Conservation (phyloP, 495 filamentous ascomycete species). For the Penicillium alfredii region DNA sequence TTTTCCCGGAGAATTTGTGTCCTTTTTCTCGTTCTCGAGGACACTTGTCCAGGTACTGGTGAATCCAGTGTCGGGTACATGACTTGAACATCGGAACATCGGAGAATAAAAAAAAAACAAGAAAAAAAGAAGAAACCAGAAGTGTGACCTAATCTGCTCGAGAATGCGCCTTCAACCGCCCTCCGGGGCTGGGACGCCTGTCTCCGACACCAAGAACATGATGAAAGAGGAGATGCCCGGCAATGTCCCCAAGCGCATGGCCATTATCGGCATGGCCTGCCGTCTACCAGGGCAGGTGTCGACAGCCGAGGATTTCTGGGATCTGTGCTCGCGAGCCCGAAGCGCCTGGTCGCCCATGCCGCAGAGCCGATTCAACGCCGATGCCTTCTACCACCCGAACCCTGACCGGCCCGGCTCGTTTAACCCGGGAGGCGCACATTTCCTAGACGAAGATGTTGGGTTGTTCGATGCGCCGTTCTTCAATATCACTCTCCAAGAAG, state of each 20-base stretch:
- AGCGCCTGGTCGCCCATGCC: slow-evolving; percentile 25
- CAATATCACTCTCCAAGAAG: slow-evolving; percentile 38
- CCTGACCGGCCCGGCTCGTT: slow-evolving; percentile 22
- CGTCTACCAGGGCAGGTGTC: slow-evolving; percentile 45
- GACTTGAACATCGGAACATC: too few relatives aligned
- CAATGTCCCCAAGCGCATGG: slow-evolving; percentile 26
- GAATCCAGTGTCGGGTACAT: too few relatives aligned
- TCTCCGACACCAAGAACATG: neutral
- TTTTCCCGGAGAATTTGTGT: neutral
- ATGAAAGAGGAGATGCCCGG: slow-evolving; percentile 1
- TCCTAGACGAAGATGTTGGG: slow-evolving; percentile 45
- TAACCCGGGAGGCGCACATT: slow-evolving; percentile 25
- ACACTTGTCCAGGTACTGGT: too few relatives aligned
- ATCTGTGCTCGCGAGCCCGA: slow-evolving; percentile 32
- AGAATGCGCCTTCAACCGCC: slow-evolving; percentile 21
- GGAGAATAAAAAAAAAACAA: too few relatives aligned
- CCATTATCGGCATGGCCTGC: slow-evolving; percentile 45
- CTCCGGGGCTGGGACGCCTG: slow-evolving; percentile 13
- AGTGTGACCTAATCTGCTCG: neutral
- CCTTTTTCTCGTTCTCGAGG: too few relatives aligned
- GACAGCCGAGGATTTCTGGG: slow-evolving; percentile 53
- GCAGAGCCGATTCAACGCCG: slow-evolving; percentile 37
- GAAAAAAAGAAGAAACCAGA: too few relatives aligned
- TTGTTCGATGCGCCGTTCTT: slow-evolving; percentile 56
- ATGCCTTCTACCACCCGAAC: slow-evolving; percentile 39